Percentiles rank a stretch among this genome's conserved stretches.
These are phyloP conservation scores for Entomophthora muscae DNA, from an alignment of 371 early-diverging fungal species.

Conservation along the genomic window DNA sequence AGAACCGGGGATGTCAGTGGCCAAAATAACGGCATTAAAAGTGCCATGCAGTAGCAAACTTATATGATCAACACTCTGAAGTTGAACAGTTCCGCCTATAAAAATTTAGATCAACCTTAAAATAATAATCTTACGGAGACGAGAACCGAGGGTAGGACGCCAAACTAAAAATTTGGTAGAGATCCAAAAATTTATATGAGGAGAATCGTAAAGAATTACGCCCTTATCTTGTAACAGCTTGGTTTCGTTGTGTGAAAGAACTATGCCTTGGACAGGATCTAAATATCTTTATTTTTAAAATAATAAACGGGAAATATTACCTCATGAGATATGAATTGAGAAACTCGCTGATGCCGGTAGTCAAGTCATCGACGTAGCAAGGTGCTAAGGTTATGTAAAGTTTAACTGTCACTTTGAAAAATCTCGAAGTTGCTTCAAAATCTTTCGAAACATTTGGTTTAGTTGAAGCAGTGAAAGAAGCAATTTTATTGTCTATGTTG, in stretches of 20 bases:
- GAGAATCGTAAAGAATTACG: constrained; percentile 65
- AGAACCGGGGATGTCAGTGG: constrained; percentile 50
- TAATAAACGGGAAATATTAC: constrained; percentile 18
- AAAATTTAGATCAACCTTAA: background rate
- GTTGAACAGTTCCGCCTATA: constrained; percentile 69
- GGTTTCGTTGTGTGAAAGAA: constrained; percentile 59
- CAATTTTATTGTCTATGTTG: too few relatives aligned
- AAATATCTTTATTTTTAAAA: constrained; percentile 34
- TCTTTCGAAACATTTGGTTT: too few relatives aligned
- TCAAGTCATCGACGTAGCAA: constrained; percentile 38
- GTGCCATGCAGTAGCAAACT: constrained; percentile 80
- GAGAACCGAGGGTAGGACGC: constrained; percentile 52
- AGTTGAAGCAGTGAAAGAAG: too few relatives aligned
- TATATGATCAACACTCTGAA: constrained; percentile 88
- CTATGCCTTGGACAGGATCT: constrained; percentile 73
- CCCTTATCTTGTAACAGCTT: constrained; percentile 34
- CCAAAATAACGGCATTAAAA: constrained; percentile 87
- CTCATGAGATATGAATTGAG: constrained; percentile 74
- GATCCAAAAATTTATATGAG: constrained; percentile 62
- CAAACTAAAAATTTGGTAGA: constrained; percentile 55
- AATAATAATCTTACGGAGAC: constrained; percentile 27
- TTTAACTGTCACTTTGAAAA: background rate
- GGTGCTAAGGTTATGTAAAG: constrained; percentile 32
- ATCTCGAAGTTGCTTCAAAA: too few relatives aligned
- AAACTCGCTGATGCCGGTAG: constrained; percentile 59